Percentiles rank a stretch among this genome's conserved stretches.
These are phyloP conservation scores for Trichosporon sp. DNA, from an alignment of 1,284 basidiomycete species.

Conservation along the genomic window DNA sequence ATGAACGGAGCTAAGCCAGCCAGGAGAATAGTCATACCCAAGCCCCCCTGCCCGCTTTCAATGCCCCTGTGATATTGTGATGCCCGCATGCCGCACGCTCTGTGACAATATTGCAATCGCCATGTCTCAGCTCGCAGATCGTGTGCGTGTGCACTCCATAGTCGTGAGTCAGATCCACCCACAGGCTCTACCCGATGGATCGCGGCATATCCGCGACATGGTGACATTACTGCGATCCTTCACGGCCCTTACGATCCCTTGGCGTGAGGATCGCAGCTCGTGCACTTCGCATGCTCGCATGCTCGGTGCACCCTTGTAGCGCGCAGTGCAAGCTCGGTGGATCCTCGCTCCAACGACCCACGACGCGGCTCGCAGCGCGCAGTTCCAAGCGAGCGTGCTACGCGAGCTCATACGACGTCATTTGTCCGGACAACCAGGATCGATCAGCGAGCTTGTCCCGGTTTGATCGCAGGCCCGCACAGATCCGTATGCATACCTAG, in stretches of 20 bases:
- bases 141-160: not conserved
- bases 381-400: not conserved
- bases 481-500: not conserved
- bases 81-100: not conserved
- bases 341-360: not conserved
- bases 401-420: not conserved
- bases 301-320: not conserved
- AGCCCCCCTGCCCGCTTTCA: not conserved
- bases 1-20: not conserved
- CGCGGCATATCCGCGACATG: not conserved
- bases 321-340: not conserved
- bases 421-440: not conserved
- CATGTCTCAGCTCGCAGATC: not conserved
- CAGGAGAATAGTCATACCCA: not conserved
- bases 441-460: not conserved
- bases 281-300: not conserved
- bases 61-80: no score
- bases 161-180: not conserved
- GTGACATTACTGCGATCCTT: not conserved
- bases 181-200: not conserved
- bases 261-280: no score
- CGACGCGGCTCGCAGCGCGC: not conserved
- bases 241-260: no score
- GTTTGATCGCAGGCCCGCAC: not conserved
- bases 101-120: not conserved